Evolutionary conservation across 345 rosid genomes (phyloP).

Genomic region (Erysimum cheiranthoides): DNA sequence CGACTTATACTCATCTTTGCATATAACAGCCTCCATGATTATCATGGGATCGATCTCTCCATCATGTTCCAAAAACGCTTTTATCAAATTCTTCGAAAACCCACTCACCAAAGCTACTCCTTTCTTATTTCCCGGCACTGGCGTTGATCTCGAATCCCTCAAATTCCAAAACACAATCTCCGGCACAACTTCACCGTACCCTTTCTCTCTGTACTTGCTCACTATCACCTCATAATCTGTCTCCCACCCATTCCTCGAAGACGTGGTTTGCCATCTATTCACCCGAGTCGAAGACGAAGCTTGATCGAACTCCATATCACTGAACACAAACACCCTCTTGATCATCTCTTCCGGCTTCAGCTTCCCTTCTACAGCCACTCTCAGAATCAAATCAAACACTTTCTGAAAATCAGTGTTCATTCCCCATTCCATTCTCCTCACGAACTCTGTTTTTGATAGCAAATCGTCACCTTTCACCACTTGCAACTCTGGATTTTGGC

Average conservation of each 20-base stretch:
- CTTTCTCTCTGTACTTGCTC: conserved; percentile 53
- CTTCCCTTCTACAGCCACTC: conserved; percentile 53
- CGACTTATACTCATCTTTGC: conserved; percentile 51
- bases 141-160: conserved; percentile 57
- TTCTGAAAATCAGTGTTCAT: conserved; percentile 51
- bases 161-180: conserved; percentile 73
- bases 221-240: conserved; percentile 53
- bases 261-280: no score
- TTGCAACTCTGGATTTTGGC: conserved; percentile 50
- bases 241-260: conserved; percentile 46
- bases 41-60: conserved; percentile 47
- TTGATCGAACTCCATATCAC: conserved; percentile 71
- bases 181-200: conserved; percentile 58
- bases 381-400: conserved; percentile 60
- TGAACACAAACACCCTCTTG: conserved; percentile 63
- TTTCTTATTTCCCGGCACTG: conserved; percentile 48
- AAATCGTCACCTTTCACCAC: conserved; percentile 48
- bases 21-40: conserved; percentile 57
- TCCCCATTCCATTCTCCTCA: conserved; percentile 49
- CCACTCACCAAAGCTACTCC: conserved; percentile 72
- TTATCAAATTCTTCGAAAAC: conserved; percentile 68
- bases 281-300: conserved; percentile 38
- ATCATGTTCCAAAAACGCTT: conserved; percentile 53
- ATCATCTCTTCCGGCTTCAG: conserved; percentile 62
- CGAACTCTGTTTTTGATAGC: conserved; percentile 45